phyloP scores from a whole-genome alignment of 1,139 yeast species.

The Zygosaccharomyces pseudobailii region DNA sequence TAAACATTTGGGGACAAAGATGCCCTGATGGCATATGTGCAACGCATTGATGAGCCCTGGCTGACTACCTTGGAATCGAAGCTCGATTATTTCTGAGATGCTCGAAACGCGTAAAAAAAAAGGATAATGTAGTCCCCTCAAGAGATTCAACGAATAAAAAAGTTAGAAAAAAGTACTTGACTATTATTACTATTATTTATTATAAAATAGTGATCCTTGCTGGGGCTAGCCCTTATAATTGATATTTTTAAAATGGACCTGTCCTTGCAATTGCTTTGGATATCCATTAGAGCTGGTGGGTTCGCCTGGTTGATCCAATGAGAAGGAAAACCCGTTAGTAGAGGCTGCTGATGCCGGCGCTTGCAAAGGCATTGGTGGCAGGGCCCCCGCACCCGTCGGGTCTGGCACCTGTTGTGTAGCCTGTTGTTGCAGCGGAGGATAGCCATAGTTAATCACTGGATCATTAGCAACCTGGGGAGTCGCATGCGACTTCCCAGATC shows the following conservation, averaged over 20 bases:
- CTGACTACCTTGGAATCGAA: neutral
- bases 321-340: conserved; percentile 19
- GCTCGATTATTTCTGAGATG: neutral
- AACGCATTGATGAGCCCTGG: conserved; percentile 2
- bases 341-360: conserved; percentile 9
- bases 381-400: conserved; percentile 4
- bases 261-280: conserved; percentile 9
- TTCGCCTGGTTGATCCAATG: conserved; percentile 16
- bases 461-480: conserved; percentile 6
- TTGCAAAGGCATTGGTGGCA: conserved; percentile 10
- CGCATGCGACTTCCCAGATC: conserved; percentile 8
- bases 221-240: conserved; percentile 16
- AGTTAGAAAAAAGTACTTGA: neutral
- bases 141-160: neutral
- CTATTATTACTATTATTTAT: neutral
- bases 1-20: conserved; percentile 9
- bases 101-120: neutral
- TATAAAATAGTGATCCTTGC: neutral
- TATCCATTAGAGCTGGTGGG: conserved; percentile 9
- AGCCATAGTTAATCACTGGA: conserved; percentile 12
- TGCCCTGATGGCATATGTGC: conserved; percentile 7
- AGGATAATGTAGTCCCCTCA: neutral
- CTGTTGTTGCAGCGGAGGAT: conserved; percentile 10
- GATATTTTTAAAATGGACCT: conserved; percentile 24
- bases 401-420: conserved; percentile 6